These are phyloP conservation scores for Mycena kentingensis DNA, from an alignment of 768 basidiomycete species.

Conservation along the genomic window DNA sequence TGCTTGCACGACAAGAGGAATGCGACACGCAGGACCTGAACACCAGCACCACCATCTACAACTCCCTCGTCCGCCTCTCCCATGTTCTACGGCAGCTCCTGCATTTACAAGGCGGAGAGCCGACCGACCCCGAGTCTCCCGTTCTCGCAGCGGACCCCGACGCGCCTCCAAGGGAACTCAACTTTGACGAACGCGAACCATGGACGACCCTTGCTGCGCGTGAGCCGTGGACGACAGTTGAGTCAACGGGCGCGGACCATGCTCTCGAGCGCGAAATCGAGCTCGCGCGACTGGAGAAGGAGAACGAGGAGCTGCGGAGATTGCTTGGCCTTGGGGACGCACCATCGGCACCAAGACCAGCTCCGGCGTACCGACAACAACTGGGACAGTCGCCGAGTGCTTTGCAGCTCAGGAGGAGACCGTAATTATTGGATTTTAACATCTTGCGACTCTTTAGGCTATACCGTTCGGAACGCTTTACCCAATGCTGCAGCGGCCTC, in stretches of 20 bases:
- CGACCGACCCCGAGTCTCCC: slow-evolving; percentile 23
- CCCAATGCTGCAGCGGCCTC: slow-evolving; percentile 39
- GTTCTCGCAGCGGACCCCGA: slow-evolving; percentile 2
- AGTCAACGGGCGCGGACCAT: slow-evolving; percentile 58
- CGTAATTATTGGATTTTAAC: too few species aligned
- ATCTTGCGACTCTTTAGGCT: background rate
- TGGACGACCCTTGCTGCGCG: slow-evolving; percentile 38
- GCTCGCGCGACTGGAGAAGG: slow-evolving; percentile 80
- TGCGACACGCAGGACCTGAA: slow-evolving; percentile 58
- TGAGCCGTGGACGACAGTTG: slow-evolving; percentile 38
- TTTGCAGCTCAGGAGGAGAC: too few species aligned
- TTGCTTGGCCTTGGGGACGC: too few species aligned
- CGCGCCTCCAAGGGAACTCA: slow-evolving; percentile 18
- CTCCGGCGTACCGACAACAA: too few species aligned
- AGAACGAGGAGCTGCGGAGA: slow-evolving; percentile 80
- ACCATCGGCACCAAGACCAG: too few species aligned
- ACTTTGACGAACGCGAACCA: slow-evolving; percentile 42
- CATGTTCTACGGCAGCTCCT: slow-evolving; percentile 68
- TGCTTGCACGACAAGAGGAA: slow-evolving; percentile 76
- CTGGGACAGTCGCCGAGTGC: too few species aligned
- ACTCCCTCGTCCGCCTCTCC: slow-evolving; percentile 70
- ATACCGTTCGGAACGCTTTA: slow-evolving; percentile 29
- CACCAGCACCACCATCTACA: slow-evolving; percentile 64
- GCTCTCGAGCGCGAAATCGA: slow-evolving; percentile 91
- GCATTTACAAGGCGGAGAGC: slow-evolving; percentile 71